Evolutionary conservation across 305 asterid genomes (phyloP), one percentile per base, ranked within the genome.

Genomic region (Stenogyne calaminthoides): DNA sequence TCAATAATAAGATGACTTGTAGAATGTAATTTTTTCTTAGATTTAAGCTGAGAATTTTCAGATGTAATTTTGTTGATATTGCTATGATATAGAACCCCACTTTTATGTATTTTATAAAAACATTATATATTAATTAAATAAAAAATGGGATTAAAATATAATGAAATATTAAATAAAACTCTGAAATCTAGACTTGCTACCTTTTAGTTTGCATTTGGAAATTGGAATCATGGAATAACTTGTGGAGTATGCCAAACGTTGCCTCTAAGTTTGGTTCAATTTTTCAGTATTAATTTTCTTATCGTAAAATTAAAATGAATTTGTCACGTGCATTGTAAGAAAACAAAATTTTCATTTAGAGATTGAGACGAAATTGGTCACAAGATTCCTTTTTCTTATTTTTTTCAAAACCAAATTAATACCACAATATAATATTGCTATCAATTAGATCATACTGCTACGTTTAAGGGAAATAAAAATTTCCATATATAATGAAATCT

Each of bases 181-280:
- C 32, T 46, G 39, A 29, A 70, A 40, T 25, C 56, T 64, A 51
- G 25, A 36, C 32, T 10, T 49, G 37, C 10, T 63, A 44, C 19
- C 80, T 54, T 80, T 78, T 71, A 40, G 69, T 29, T 9, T 64
- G 75, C 59, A 69, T 60, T 36, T 79, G 74, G 77, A 74, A 49
- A 61, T 36, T 75, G 74, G 80, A 74, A 49, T 68, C 59, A 65
- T 36, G 69, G 81, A 70, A 80, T 76, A 76, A 52, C 77, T 80
- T 69, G 57, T 65, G 58, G 32, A 72, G 37, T 70, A 63, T 72
- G 73, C 62, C 75, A 56, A 65, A 16, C n/a, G 49, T 62, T 62
- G 68, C 52, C 68, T 18, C 51, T 16, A 16, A 62, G 32, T 18
- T 62, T 62, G 29, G 32, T 37, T 62, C 44, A 9, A 62, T 16